These are phyloP conservation scores for Pugionium cornutum DNA, from an alignment of 345 rosid genomes.

Conservation along the genomic window DNA sequence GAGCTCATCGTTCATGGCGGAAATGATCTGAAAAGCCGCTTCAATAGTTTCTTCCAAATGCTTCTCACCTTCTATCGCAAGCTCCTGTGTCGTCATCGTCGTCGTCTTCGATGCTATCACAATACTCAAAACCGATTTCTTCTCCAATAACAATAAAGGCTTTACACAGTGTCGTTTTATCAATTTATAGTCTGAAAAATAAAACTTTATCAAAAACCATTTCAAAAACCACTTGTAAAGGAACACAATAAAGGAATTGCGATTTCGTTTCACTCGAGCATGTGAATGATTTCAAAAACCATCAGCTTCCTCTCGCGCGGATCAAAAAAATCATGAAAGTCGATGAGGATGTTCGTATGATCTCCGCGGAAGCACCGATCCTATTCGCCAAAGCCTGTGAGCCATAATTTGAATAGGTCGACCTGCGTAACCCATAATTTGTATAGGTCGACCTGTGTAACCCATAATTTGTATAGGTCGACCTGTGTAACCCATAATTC, in stretches of 20 bases:
- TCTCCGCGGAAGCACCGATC: slow-evolving; percentile 97
- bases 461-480: no score
- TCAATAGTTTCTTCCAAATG: slow-evolving; percentile 85
- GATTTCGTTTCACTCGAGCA: slow-evolving; percentile 46
- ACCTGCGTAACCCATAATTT: no score
- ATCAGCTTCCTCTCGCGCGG: slow-evolving; percentile 89
- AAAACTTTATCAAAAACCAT: no score
- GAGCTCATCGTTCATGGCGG: slow-evolving; percentile 94
- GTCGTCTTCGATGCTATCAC: slow-evolving; percentile 24
- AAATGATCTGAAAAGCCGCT: slow-evolving; percentile 79
- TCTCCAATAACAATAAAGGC: slow-evolving; percentile 34
- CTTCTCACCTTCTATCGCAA: slow-evolving; percentile 85
- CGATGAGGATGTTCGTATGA: slow-evolving; percentile 98
- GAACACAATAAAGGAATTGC: no score
- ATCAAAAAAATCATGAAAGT: slow-evolving; percentile 99
- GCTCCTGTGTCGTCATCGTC: slow-evolving; percentile 69
- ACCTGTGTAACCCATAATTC: no score
- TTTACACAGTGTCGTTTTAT: neutral
- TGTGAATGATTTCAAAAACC: slow-evolving; percentile 94
- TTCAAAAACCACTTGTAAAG: no score
- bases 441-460: no score
- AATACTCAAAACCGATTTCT: slow-evolving; percentile 24
- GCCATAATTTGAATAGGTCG: no score
- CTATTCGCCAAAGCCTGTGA: slow-evolving; percentile 75
- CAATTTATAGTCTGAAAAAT: neutral